Evolutionary conservation across 352 stramenopile species (phyloP).

Genomic region (Phytophthora syringae): DNA sequence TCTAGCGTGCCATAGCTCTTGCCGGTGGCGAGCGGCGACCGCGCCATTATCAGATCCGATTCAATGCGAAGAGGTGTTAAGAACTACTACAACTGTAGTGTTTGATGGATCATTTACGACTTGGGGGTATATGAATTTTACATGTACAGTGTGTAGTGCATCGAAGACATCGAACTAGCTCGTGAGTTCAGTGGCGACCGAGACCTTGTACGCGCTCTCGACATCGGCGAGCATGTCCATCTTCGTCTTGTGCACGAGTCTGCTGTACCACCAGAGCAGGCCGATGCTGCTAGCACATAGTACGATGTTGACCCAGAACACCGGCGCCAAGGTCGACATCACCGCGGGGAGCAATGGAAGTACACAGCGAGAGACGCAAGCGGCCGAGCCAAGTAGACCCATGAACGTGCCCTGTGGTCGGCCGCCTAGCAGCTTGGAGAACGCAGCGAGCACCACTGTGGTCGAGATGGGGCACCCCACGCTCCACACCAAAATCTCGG

Average conservation of each 20-base stretch:
- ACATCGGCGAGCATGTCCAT: conserved; percentile 48
- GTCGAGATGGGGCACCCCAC: conserved; percentile 85
- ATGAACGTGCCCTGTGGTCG: conserved; percentile 83
- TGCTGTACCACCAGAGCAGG: conserved; percentile 75
- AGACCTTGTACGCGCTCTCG: conserved; percentile 40
- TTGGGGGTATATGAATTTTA: too few relatives aligned
- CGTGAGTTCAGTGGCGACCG: conserved; percentile 51
- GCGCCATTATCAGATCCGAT: too few relatives aligned
- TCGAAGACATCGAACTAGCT: too few relatives aligned
- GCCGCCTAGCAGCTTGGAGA: conserved; percentile 78
- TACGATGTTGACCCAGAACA: conserved; percentile 79
- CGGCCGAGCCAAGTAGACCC: conserved; percentile 76
- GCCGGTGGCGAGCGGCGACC: too few relatives aligned
- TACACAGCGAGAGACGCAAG: conserved; percentile 77
- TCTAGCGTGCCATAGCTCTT: too few relatives aligned
- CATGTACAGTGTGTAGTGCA: too few relatives aligned
- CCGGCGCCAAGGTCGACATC: conserved; percentile 66
- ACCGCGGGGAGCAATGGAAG: conserved; percentile 71
- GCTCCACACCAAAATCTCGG: conserved; percentile 80
- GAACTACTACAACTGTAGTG: too few relatives aligned
- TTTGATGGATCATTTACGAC: too few relatives aligned
- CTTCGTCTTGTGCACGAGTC: conserved; percentile 62
- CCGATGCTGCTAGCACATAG: conserved; percentile 65
- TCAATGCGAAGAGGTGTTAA: too few relatives aligned
- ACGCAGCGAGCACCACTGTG: conserved; percentile 74